Percentiles rank a stretch among this genome's conserved stretches.
These are phyloP conservation scores for Pisolithus sp. DNA, from an alignment of 768 basidiomycete species.

Conservation along the genomic window DNA sequence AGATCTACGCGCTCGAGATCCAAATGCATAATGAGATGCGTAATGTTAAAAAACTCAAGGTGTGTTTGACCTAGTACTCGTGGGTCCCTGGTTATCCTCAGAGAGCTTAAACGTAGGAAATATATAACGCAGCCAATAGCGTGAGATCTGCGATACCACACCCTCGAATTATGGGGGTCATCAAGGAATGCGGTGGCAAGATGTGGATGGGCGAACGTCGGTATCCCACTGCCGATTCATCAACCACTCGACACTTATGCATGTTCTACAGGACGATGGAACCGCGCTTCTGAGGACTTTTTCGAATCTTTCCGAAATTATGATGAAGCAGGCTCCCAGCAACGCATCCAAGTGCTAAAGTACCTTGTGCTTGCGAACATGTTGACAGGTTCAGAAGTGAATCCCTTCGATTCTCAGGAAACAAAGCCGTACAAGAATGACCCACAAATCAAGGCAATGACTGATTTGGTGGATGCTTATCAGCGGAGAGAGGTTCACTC, in stretches of 20 bases:
- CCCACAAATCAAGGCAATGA: constrained; percentile 97
- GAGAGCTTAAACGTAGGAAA: constrained; percentile 52
- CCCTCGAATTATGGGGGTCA: constrained; percentile 97
- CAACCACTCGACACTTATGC: not conserved
- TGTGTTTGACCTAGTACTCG: constrained; percentile 19
- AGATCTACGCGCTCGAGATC: constrained; percentile 97
- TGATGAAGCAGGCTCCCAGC: constrained; percentile 94
- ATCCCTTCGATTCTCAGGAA: constrained; percentile 99
- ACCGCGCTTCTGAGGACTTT: constrained; percentile 94
- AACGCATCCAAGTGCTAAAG: constrained; percentile 96
- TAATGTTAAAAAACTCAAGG: constrained; percentile 95
- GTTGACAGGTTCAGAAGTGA: constrained; percentile 97
- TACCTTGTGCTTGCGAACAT: constrained; percentile 97
- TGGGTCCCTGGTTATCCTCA: not conserved
- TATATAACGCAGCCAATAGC: constrained; percentile 90
- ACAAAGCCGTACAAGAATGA: constrained; percentile 97
- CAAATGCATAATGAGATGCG: constrained; percentile 98
- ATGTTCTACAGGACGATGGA: constrained; percentile 76
- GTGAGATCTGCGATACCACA: constrained; percentile 97
- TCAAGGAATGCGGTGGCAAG: constrained; percentile 98
- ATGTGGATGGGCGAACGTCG: constrained; percentile 99
- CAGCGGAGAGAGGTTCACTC: constrained; percentile 93
- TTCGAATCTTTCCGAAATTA: constrained; percentile 99
- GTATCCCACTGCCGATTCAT: constrained; percentile 14
- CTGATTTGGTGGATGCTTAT: constrained; percentile 93